These are phyloP conservation scores for Xerocomellus dryophilus DNA, from an alignment of 768 basidiomycete species.

Conservation along the genomic window DNA sequence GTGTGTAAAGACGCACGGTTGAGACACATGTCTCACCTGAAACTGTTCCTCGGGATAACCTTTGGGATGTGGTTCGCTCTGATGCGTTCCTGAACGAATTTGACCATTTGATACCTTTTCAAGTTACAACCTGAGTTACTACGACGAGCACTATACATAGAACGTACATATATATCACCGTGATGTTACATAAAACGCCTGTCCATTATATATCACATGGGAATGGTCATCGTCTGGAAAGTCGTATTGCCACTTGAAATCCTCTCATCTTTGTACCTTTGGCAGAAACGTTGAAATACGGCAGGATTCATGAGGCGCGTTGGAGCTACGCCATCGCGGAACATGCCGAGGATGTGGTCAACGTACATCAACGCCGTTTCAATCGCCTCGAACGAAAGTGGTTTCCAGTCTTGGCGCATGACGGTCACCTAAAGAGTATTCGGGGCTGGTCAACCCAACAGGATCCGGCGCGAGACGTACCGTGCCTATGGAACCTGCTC, in stretches of 20 bases:
- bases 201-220: slow-evolving; percentile 12
- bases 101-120: neutral
- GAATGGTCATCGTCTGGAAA: slow-evolving; percentile 20
- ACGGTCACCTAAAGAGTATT: slow-evolving; percentile 20
- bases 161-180: neutral
- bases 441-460: neutral
- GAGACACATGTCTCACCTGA: too few relatives aligned
- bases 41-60: too few relatives aligned
- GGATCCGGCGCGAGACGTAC: slow-evolving; percentile 4
- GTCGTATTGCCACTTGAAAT: slow-evolving; percentile 2
- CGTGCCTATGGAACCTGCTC: slow-evolving; percentile 28
- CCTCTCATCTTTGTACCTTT: slow-evolving; percentile 21
- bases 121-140: neutral
- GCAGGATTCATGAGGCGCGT: slow-evolving; percentile 17
- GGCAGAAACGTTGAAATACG: slow-evolving; percentile 25
- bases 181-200: too few relatives aligned
- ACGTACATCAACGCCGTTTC: slow-evolving; percentile 34
- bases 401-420: slow-evolving; percentile 25
- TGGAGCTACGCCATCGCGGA: slow-evolving; percentile 21
- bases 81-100: neutral
- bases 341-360: slow-evolving; percentile 31
- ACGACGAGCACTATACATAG: neutral
- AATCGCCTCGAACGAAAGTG: slow-evolving; percentile 24
- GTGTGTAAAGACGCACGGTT: too few relatives aligned
- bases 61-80: too few relatives aligned